Evolutionary conservation across 108 stramenopile species (phyloP).

Genomic region (Discostella pseudostelligera): DNA sequence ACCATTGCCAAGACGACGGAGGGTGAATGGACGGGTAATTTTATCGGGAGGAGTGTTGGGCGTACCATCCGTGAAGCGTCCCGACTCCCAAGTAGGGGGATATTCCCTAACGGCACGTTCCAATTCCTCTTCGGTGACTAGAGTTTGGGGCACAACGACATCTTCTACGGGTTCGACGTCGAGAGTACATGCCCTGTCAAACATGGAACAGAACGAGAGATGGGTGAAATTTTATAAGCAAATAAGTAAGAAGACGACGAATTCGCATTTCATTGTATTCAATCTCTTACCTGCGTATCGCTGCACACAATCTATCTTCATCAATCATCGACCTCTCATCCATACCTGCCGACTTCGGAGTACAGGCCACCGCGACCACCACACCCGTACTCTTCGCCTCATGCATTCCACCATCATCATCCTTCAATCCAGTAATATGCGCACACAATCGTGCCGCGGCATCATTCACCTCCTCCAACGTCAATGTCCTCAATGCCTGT

Average conservation of each 20-base stretch:
- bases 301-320: constrained; percentile 66
- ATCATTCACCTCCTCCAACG: constrained; percentile 92
- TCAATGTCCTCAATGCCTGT: constrained; percentile 80
- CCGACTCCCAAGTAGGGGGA: constrained; percentile 74
- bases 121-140: constrained; percentile 73
- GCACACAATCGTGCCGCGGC: constrained; percentile 92
- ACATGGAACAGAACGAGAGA: too few relatives aligned
- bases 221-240: too few relatives aligned
- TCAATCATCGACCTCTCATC: constrained; percentile 59
- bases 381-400: constrained; percentile 58
- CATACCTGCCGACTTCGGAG: constrained; percentile 62
- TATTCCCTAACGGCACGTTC: constrained; percentile 56
- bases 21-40: constrained; percentile 83
- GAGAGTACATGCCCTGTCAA: constrained; percentile 74
- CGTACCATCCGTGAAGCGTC: constrained; percentile 84
- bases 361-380: constrained; percentile 80
- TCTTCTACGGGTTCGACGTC: constrained; percentile 86
- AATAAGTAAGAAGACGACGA: too few relatives aligned
- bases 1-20: constrained; percentile 83
- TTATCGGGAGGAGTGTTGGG: constrained; percentile 84
- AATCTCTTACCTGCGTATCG: constrained; percentile 45
- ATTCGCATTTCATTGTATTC: too few relatives aligned
- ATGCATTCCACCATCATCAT: constrained; percentile 45
- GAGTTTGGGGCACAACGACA: constrained; percentile 81
- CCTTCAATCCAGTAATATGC: constrained; percentile 80